Evolutionary conservation across 257 asterid species (phyloP).

Genomic region (Solanum medicagineum): DNA sequence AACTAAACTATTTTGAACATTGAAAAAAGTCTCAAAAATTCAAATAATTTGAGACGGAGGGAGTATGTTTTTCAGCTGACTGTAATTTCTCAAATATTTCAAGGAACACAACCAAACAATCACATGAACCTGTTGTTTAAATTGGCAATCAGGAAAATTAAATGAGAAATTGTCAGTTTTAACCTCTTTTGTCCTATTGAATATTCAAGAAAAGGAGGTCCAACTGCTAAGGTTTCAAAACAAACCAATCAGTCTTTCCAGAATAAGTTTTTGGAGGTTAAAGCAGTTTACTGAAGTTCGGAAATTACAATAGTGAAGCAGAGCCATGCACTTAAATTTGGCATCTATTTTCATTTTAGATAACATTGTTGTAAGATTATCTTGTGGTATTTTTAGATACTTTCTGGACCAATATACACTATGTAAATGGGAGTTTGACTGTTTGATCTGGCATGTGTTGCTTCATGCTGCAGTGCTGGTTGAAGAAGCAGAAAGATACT

Average conservation of each 20-base stretch:
- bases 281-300: neutral
- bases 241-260: neutral
- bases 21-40: too few species aligned
- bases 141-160: neutral
- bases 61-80: neutral
- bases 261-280: neutral
- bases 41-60: too few species aligned
- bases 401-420: neutral
- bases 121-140: neutral
- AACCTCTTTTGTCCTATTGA: neutral
- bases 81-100: neutral
- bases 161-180: neutral
- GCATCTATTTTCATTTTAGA: neutral
- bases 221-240: neutral
- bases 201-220: neutral
- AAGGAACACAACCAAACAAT: neutral
- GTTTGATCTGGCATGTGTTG: neutral
- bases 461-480: constrained; percentile 62
- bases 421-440: neutral
- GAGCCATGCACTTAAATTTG: neutral
- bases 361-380: neutral
- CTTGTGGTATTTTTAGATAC: neutral
- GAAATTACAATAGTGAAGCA: neutral
- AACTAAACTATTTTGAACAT: too few species aligned
- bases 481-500: constrained; percentile 83